These are phyloP conservation scores for Pestalotiopsis sp. DNA, from an alignment of 2,329 filamentous ascomycete species.

Conservation along the genomic window DNA sequence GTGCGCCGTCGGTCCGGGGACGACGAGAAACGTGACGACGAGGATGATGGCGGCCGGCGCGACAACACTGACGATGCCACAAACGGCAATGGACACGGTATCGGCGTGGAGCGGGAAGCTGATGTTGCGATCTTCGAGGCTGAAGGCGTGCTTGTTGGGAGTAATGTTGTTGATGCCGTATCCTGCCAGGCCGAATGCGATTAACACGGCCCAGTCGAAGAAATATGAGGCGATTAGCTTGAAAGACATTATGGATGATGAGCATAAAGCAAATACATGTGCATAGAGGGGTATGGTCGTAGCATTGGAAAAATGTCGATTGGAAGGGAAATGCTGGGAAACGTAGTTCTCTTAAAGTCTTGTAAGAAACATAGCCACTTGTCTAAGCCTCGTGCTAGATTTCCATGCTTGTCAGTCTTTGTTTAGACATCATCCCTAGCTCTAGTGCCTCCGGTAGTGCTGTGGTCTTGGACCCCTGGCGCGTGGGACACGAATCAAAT, in stretches of 20 bases:
- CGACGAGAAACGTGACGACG: background rate
- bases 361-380: background rate
- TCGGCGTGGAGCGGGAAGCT: background rate
- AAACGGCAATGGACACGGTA: background rate
- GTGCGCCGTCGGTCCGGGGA: background rate
- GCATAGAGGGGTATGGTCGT: background rate
- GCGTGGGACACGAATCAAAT: no score
- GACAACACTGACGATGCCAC: background rate
- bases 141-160: background rate
- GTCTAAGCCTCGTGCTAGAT: background rate
- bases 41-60: background rate
- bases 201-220: background rate
- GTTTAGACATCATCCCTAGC: no score
- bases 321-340: background rate
- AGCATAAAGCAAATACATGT: background rate
- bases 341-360: background rate
- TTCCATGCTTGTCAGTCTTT: background rate
- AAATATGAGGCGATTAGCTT: background rate
- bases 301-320: background rate
- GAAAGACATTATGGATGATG: background rate
- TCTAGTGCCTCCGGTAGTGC: no score
- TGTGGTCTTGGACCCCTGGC: no score
- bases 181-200: background rate
- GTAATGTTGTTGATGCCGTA: constrained; percentile 5
- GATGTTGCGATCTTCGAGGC: background rate